Percentiles rank a stretch among this genome's conserved stretches.
phyloP scores from a whole-genome alignment of 78 protist genomes.

The Dictyostelium brefeldianum region DNA sequence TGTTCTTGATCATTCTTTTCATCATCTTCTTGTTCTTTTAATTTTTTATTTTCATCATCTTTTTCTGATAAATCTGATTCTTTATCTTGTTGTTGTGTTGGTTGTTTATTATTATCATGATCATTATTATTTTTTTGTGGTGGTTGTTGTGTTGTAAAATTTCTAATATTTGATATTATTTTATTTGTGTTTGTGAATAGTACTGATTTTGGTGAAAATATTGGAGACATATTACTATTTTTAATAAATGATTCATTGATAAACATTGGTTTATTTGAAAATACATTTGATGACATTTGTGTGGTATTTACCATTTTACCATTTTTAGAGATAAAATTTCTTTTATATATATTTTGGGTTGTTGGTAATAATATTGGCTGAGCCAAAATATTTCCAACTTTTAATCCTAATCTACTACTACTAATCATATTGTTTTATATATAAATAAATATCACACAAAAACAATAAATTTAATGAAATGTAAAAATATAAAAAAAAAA shows the following conservation, averaged over 20 bases:
- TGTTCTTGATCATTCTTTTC: background rate
- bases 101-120: background rate
- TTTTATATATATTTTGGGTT: too few relatives aligned
- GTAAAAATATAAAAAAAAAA: background rate
- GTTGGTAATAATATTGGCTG: too few relatives aligned
- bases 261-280: too few relatives aligned
- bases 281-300: too few relatives aligned
- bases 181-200: background rate
- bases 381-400: too few relatives aligned
- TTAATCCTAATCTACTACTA: too few relatives aligned
- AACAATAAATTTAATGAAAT: background rate
- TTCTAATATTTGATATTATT: background rate
- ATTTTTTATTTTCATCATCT: background rate
- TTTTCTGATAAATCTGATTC: background rate
- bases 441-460: background rate
- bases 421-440: too few relatives aligned
- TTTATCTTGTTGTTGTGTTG: background rate
- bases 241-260: too few relatives aligned
- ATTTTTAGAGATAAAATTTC: too few relatives aligned
- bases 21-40: slow-evolving; percentile 5
- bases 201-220: background rate
- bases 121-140: background rate
- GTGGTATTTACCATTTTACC: too few relatives aligned
- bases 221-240: background rate
- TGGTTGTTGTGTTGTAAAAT: background rate